Evolutionary conservation across 129 eudicot species (phyloP).

Genomic region (Pulicaria dysenterica): DNA sequence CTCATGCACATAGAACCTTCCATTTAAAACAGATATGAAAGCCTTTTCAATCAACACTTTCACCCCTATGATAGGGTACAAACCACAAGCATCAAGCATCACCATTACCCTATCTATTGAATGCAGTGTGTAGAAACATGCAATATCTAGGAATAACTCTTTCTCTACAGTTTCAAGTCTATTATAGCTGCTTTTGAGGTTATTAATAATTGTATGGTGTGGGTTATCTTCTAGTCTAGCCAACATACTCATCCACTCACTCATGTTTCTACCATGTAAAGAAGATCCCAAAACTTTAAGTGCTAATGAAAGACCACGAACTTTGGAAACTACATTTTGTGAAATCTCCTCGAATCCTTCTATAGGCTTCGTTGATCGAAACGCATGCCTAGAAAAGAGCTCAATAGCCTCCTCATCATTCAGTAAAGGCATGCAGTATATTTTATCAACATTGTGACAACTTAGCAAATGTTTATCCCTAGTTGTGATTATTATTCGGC

Average conservation of each 20-base stretch:
- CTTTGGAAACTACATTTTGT: background rate
- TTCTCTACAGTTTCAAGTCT: background rate
- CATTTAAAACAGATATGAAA: background rate
- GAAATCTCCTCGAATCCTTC: background rate
- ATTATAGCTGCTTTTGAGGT: conserved; percentile 23
- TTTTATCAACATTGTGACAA: background rate
- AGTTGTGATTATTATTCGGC: conserved; percentile 5
- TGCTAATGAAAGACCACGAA: background rate
- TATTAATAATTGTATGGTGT: background rate
- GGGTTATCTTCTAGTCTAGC: conserved; percentile 1
- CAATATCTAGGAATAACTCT: background rate
- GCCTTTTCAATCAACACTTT: background rate
- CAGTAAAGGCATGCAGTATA: background rate
- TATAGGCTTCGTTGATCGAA: background rate
- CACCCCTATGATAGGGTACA: background rate
- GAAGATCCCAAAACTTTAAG: background rate
- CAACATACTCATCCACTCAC: background rate
- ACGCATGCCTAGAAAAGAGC: background rate
- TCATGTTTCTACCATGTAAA: background rate
- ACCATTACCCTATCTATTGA: background rate
- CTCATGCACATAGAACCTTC: background rate
- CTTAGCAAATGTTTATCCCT: background rate
- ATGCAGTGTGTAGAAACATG: background rate
- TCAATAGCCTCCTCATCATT: background rate
- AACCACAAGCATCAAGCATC: conserved; percentile 6